phyloP scores from a whole-genome alignment of 1,284 basidiomycete species.

The Bjerkandera adusta region DNA sequence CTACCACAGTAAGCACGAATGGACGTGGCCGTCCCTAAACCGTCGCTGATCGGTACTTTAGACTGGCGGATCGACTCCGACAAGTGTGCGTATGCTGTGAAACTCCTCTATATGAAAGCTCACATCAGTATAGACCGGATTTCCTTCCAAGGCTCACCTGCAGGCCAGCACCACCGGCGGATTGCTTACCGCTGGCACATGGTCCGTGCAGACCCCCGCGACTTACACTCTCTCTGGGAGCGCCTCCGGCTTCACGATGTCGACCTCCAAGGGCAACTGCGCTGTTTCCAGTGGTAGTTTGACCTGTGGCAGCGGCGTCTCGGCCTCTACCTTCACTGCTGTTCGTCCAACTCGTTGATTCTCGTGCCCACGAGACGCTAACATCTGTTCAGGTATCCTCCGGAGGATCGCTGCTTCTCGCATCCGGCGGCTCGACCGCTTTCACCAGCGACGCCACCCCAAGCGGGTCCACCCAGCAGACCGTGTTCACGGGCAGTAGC shows the following conservation, averaged over 20 bases:
- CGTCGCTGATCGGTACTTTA: neutral
- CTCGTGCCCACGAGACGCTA: neutral
- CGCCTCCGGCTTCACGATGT: slow-evolving; percentile 35
- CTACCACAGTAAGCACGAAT: slow-evolving; percentile 8
- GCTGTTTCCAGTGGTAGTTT: slow-evolving; percentile 32
- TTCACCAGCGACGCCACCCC: slow-evolving; percentile 52
- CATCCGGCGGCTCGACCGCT: slow-evolving; percentile 47
- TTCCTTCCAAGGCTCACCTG: slow-evolving; percentile 46
- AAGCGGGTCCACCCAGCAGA: slow-evolving; percentile 50
- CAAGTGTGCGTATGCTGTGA: neutral
- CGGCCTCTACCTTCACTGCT: slow-evolving; percentile 48
- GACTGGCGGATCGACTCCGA: neutral
- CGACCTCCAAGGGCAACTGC: slow-evolving; percentile 38
- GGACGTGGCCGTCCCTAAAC: neutral
- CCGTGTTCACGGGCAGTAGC: slow-evolving; percentile 47
- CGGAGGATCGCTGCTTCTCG: slow-evolving; percentile 45
- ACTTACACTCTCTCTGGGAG: slow-evolving; percentile 33
- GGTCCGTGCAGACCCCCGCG: slow-evolving; percentile 38
- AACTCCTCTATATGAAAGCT: no score
- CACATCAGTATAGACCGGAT: slow-evolving; percentile 25
- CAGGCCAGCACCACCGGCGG: slow-evolving; percentile 30
- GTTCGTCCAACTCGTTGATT: slow-evolving; percentile 33
- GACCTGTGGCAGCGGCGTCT: slow-evolving; percentile 34
- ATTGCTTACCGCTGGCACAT: slow-evolving; percentile 35
- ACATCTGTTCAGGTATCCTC: slow-evolving; percentile 40